A percentile compares a stretch with the other conserved stretches of the same genome.
Conservation (phyloP, 192 early-diverging fungal species). For the Coemansia sp. region DNA sequence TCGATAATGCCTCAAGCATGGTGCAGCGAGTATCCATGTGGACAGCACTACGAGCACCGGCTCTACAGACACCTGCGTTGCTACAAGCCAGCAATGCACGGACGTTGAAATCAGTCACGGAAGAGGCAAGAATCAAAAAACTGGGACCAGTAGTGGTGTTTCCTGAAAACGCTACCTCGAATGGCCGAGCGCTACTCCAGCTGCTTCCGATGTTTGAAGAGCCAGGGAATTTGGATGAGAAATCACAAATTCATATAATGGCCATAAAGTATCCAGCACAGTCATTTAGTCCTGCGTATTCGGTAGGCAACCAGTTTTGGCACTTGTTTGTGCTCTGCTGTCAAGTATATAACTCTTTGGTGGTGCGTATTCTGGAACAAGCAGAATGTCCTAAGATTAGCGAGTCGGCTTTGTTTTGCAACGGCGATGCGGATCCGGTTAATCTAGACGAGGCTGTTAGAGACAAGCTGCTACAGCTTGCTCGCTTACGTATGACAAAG, state of each 20-base stretch:
- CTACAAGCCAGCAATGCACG: constrained; percentile 30
- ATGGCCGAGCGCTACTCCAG: constrained; percentile 80
- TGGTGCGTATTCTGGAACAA: constrained; percentile 57
- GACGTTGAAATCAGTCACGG: constrained; percentile 28
- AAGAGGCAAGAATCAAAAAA: constrained; percentile 20
- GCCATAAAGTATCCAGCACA: constrained; percentile 35
- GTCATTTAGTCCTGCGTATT: constrained; percentile 30
- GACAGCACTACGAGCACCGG: constrained; percentile 31
- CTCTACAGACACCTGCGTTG: constrained; percentile 29
- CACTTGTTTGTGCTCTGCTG: constrained; percentile 61
- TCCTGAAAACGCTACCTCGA: constrained; percentile 70
- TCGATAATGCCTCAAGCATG: constrained; percentile 40
- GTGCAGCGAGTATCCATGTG: constrained; percentile 30
- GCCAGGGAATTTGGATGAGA: constrained; percentile 57
- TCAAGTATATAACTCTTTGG: constrained; percentile 54
- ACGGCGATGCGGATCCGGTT: constrained; percentile 22
- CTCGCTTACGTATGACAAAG: constrained; percentile 66
- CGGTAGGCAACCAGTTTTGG: constrained; percentile 57
- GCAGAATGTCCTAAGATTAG: constrained; percentile 57
- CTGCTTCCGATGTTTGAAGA: constrained; percentile 71
- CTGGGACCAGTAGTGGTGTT: constrained; percentile 46
- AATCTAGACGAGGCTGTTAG: constrained; percentile 59
- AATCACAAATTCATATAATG: constrained; percentile 59
- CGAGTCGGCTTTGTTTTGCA: constrained; percentile 58
- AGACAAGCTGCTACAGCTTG: constrained; percentile 58